Conservation (phyloP, 106 monocot species). For the Dioscorea zingiberensis region DNA sequence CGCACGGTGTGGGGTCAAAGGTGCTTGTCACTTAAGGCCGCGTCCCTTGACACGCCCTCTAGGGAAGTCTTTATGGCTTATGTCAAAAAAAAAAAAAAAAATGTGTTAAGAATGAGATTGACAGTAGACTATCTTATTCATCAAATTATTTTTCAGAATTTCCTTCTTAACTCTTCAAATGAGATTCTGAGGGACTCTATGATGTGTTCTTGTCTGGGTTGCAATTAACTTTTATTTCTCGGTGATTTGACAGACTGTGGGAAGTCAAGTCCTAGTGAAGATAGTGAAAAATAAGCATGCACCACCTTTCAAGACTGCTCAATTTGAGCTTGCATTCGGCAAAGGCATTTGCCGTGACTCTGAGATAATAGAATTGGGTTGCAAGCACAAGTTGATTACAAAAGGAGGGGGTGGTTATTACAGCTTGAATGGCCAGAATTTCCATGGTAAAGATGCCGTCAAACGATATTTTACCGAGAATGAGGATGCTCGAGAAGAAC, state of each 20-base stretch:
- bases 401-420: conserved; percentile 51
- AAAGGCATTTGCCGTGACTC: conserved; percentile 75
- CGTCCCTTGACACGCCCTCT: too few species aligned
- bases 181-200: too few species aligned
- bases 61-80: too few species aligned
- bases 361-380: conserved; percentile 62
- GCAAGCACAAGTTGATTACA: conserved; percentile 60
- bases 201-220: too few species aligned
- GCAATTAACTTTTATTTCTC: too few species aligned
- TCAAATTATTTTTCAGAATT: too few species aligned
- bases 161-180: too few species aligned
- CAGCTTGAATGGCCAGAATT: conserved; percentile 37
- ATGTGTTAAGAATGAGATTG: too few species aligned
- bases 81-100: too few species aligned
- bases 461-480: conserved; percentile 54
- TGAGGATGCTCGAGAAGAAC: conserved; percentile 36
- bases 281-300: conserved; percentile 98
- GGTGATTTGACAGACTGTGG: conserved; percentile 47
- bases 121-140: too few species aligned
- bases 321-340: conserved; percentile 90
- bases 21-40: too few species aligned
- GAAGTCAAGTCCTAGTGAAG: conserved; percentile 85
- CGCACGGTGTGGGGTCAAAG: too few species aligned
- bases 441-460: conserved; percentile 78
- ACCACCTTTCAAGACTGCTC: conserved; percentile 83